Evolutionary conservation across 148 eudicot species (phyloP).

Genomic region (Rhododendron griersonianum): DNA sequence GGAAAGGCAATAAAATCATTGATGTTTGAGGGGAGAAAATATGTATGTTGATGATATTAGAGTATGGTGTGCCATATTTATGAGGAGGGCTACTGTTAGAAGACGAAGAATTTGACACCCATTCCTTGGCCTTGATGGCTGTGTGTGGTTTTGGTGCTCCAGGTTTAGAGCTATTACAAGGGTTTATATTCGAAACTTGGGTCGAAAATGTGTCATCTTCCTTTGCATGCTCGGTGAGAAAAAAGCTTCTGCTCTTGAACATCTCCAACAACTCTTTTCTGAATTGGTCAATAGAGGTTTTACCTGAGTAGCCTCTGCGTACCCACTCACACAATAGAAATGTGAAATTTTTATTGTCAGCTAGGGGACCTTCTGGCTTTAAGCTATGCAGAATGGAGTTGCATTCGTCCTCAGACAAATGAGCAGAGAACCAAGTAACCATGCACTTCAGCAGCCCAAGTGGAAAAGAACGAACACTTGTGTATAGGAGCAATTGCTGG

Average conservation of each 20-base stretch:
- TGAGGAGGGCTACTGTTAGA: constrained; percentile 14
- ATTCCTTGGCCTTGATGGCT: constrained; percentile 2
- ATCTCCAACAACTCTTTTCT: constrained; percentile 52
- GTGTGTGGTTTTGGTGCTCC: constrained; percentile 6
- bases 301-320: constrained; percentile 66
- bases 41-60: constrained; percentile 39
- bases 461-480: constrained; percentile 60
- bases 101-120: constrained; percentile 22
- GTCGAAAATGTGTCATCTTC: constrained; percentile 15
- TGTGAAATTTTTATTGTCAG: constrained; percentile 31
- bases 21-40: constrained; percentile 40
- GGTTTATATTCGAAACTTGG: constrained; percentile 3
- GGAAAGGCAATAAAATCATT: constrained; percentile 24
- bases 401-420: constrained; percentile 55
- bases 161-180: constrained; percentile 15
- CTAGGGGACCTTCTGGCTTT: constrained; percentile 39
- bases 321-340: constrained; percentile 71
- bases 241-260: constrained; percentile 47
- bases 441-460: constrained; percentile 80
- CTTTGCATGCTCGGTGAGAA: constrained; percentile 34
- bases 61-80: constrained; percentile 30
- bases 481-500: constrained; percentile 54
- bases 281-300: constrained; percentile 41
- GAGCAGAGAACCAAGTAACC: constrained; percentile 70
- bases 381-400: constrained; percentile 47